These are phyloP conservation scores for Alternaria gansuensis DNA, from an alignment of 2,329 filamentous ascomycete genomes.

Conservation along the genomic window DNA sequence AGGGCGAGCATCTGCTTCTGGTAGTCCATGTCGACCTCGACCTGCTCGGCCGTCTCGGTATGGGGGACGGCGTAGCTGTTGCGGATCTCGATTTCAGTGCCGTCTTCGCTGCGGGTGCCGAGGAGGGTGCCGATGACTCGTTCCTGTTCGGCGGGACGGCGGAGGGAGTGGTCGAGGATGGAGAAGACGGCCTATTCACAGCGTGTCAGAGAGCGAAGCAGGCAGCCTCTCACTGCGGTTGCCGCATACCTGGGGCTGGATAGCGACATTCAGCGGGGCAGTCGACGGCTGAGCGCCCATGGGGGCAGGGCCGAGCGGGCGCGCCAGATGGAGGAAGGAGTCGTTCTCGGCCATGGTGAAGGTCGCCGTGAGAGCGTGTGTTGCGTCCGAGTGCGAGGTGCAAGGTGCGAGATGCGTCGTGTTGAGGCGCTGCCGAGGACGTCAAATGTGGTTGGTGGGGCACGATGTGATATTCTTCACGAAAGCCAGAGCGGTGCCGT, in stretches of 20 bases:
- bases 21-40: slow-evolving; percentile 99
- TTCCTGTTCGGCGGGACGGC: slow-evolving; percentile 89
- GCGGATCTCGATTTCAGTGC: slow-evolving; percentile 93
- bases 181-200: slow-evolving; percentile 67
- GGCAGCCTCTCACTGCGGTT: slow-evolving; percentile 7
- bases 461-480: slow-evolving; percentile 41
- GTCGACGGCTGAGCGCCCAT: slow-evolving; percentile 84
- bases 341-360: slow-evolving; percentile 81
- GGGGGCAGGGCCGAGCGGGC: slow-evolving; percentile 84
- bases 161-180: slow-evolving; percentile 86
- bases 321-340: slow-evolving; percentile 92
- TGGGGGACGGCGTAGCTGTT: slow-evolving; percentile 98
- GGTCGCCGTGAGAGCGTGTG: slow-evolving; percentile 50
- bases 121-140: slow-evolving; percentile 97
- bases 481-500: slow-evolving; percentile 45
- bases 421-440: slow-evolving; percentile 25
- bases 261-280: slow-evolving; percentile 89
- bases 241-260: slow-evolving; percentile 86
- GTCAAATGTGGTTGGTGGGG: slow-evolving; percentile 33
- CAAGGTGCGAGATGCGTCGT: neutral
- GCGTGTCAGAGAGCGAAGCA: slow-evolving; percentile 19
- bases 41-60: slow-evolving; percentile 97
- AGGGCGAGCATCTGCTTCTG: slow-evolving; percentile 99
- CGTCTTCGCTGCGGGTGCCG: slow-evolving; percentile 93
- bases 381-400: slow-evolving; percentile 1